Percentiles rank a stretch among this genome's conserved stretches.
Conservation (phyloP, 2,329 filamentous ascomycete genomes). For the Ciborinia camelliae region DNA sequence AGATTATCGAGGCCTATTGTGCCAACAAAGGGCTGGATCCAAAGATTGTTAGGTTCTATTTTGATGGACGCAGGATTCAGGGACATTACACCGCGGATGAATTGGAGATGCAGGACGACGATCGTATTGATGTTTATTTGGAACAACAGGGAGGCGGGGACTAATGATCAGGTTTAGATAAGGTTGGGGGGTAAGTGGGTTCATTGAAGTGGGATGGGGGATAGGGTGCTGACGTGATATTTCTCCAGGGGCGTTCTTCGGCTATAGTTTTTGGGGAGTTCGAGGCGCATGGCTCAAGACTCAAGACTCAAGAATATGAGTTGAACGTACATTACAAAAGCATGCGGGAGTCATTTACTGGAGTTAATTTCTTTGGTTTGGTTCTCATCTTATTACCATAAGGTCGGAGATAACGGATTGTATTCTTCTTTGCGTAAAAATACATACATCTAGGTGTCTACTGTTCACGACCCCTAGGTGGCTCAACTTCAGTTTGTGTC, state of each 20-base stretch:
- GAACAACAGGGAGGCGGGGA: background rate
- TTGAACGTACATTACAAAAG: background rate
- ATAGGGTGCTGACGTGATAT: background rate
- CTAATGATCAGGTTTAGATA: background rate
- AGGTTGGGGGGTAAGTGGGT: background rate
- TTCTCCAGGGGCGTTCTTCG: background rate
- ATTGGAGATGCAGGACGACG: slow-evolving; percentile 3
- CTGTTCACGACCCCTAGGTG: background rate
- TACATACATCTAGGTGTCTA: background rate
- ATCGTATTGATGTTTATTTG: slow-evolving; percentile 2
- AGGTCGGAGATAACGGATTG: background rate
- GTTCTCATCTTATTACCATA: background rate
- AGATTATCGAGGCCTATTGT: slow-evolving; percentile 14
- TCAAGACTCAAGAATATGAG: background rate
- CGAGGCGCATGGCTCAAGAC: background rate
- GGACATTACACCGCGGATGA: background rate
- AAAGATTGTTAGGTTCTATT: background rate
- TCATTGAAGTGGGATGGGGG: background rate
- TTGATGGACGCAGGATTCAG: background rate
- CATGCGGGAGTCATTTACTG: background rate
- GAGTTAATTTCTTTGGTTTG: background rate
- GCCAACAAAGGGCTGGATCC: background rate
- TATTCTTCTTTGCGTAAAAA: background rate
- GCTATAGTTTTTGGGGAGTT: background rate
- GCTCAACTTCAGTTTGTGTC: background rate